Base-by-base conservation (phyloP, 345 rosid genomes). In the Populus nigra region DNA sequence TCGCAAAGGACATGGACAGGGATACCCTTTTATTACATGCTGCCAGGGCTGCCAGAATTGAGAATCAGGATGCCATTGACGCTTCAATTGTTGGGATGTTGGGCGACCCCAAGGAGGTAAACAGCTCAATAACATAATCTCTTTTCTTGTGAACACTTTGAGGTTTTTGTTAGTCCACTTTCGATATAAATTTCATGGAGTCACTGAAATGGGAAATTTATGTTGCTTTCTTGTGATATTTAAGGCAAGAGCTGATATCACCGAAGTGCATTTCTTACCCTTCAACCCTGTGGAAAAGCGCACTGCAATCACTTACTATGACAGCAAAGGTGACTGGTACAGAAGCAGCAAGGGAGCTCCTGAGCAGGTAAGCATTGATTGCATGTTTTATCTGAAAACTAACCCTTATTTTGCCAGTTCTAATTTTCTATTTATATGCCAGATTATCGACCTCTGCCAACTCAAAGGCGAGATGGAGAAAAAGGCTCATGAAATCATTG, bases 1-100 rank as follows among this genome's bases (percentile, higher is more conserved):
- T 93, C 66, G 27, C 73, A 4, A 83, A 76, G 8, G 83, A 71
- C 71, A 33, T 71, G 25, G 93, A 93, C 80, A 87, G 66, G 50
- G 96, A 91, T 65, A 69, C 79, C 35, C 86, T 96, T 68, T 7
- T 93, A 27, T 75, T 91, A 63, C 80, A 83, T 69, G 94, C 98
- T 68, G 98, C 98, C 13, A 89, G 96, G 82, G 99, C 98, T 77
- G 92, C 99, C 20, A 88, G 98, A 85, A 75, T 78, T 71, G 99
- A 96, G 83, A 96, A 96, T 80, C 98, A 96, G 78, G 99, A 96
- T 80, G 98, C 99, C 27, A 96, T 96, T 67, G 99, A 96, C 78
- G 92, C 96, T 84, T 93, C 90, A 50, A 96, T 96, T 75, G 97
- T 93, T 65, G 90, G 88, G 55, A 92, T 96, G 99, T 73, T 96